Conservation (phyloP, 805 yeast species). For the Torulaspora delbrueckii region DNA sequence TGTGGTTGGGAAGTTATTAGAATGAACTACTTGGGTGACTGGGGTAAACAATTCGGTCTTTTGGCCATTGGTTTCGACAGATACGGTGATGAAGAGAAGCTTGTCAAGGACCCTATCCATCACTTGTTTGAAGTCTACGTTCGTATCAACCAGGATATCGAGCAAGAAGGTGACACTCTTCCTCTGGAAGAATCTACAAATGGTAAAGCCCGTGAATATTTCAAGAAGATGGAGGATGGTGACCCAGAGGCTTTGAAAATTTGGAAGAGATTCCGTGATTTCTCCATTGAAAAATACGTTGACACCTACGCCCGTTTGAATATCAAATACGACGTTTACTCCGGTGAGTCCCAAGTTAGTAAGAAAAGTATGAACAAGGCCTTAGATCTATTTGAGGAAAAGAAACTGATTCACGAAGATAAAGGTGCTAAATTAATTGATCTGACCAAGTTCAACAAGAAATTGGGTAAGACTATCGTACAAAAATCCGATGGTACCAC, state of each 20-base stretch:
- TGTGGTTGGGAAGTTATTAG: constrained; percentile 90
- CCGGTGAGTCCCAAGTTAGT: constrained; percentile 94
- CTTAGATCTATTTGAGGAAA: constrained; percentile 55
- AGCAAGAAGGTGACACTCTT: constrained; percentile 45
- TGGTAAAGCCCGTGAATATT: constrained; percentile 80
- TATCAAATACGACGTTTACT: constrained; percentile 79
- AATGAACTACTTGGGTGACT: constrained; percentile 94
- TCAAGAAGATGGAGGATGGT: constrained; percentile 90
- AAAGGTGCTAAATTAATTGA: constrained; percentile 89
- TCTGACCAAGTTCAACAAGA: constrained; percentile 77
- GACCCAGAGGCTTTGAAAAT: constrained; percentile 70
- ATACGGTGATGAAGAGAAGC: constrained; percentile 74
- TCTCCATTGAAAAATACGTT: constrained; percentile 80
- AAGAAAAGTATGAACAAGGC: constrained; percentile 65
- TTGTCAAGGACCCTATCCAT: constrained; percentile 78
- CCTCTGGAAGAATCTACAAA: constrained; percentile 53
- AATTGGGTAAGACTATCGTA: constrained; percentile 86
- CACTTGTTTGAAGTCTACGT: constrained; percentile 95
- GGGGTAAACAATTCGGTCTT: constrained; percentile 99
- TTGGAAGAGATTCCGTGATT: constrained; percentile 87
- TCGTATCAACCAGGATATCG: constrained; percentile 72
- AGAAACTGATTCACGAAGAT: constrained; percentile 73
- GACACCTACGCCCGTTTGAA: constrained; percentile 88
- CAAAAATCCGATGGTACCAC: constrained; percentile 96
- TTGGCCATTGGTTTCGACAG: constrained; percentile 87